A percentile compares a stretch with the other conserved stretches of the same genome.
phyloP scores from a whole-genome alignment of 768 basidiomycete species.

The Plicaturopsis crispa region DNA sequence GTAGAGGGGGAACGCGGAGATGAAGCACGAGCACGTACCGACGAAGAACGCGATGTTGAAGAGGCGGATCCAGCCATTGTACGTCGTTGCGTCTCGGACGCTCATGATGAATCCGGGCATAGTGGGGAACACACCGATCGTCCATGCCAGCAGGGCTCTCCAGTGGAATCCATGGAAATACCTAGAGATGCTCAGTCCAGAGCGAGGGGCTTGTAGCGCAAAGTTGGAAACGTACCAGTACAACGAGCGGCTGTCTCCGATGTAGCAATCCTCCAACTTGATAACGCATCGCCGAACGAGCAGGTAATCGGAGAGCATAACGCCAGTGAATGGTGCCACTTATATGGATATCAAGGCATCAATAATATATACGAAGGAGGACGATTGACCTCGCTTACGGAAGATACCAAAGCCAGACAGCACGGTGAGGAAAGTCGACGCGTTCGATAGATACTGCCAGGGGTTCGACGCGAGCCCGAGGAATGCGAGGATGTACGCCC shows the following conservation, averaged over 20 bases:
- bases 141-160: slow-evolving; percentile 9
- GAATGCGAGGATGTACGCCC: slow-evolving; percentile 4
- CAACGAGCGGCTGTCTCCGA: too few relatives aligned
- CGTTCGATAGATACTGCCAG: background rate
- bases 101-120: slow-evolving; percentile 14
- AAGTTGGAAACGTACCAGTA: too few relatives aligned
- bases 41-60: slow-evolving; percentile 15
- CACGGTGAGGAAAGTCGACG: background rate
- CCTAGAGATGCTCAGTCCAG: slow-evolving; percentile 3
- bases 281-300: background rate
- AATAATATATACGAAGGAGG: background rate
- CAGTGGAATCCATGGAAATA: slow-evolving; percentile 7
- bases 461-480: background rate
- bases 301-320: slow-evolving; percentile 2
- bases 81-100: slow-evolving; percentile 8
- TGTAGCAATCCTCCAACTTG: background rate
- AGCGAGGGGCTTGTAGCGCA: too few relatives aligned
- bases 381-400: background rate
- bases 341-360: background rate
- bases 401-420: background rate
- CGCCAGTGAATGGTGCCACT: background rate
- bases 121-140: slow-evolving; percentile 7
- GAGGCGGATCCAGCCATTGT: slow-evolving; percentile 10
- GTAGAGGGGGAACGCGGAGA: too few relatives aligned
- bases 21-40: too few relatives aligned